These are phyloP conservation scores for Solanum bulbocastanum DNA, from an alignment of 257 asterid species.

Conservation along the genomic window DNA sequence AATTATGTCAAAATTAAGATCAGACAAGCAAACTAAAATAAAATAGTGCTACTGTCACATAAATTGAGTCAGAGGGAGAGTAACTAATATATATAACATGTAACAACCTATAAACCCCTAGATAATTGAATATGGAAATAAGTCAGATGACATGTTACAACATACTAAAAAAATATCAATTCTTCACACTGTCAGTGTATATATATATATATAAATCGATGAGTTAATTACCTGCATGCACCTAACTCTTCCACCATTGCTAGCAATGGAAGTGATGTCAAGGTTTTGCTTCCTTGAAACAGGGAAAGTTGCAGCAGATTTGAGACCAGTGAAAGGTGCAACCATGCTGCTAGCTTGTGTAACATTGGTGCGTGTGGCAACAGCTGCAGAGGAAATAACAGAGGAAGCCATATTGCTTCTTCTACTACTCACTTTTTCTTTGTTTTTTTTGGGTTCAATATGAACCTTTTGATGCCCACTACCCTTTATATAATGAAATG, in stretches of 20 bases:
- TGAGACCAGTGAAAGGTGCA: conserved; percentile 35
- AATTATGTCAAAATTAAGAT: background rate
- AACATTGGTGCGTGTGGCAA: conserved; percentile 13
- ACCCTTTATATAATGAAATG: conserved; percentile 8
- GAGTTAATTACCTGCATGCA: conserved; percentile 35
- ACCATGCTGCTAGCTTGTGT: conserved; percentile 33
- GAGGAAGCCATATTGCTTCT: conserved; percentile 33
- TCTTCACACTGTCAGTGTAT: background rate
- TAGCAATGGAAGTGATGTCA: conserved; percentile 28
- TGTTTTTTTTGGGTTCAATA: background rate
- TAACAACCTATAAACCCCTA: background rate
- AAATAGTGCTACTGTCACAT: background rate
- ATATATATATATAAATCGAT: background rate
- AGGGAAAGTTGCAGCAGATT: conserved; percentile 20
- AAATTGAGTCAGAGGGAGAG: background rate
- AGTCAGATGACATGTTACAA: background rate
- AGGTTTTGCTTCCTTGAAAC: conserved; percentile 6
- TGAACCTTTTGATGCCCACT: background rate
- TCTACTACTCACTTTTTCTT: background rate
- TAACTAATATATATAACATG: background rate
- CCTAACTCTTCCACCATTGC: conserved; percentile 36
- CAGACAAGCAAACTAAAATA: background rate
- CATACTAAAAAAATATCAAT: background rate
- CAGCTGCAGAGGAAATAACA: conserved; percentile 22
- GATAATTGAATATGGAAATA: background rate